Conservation (phyloP, 805 yeast species). For the Kazachstania taianensis region DNA sequence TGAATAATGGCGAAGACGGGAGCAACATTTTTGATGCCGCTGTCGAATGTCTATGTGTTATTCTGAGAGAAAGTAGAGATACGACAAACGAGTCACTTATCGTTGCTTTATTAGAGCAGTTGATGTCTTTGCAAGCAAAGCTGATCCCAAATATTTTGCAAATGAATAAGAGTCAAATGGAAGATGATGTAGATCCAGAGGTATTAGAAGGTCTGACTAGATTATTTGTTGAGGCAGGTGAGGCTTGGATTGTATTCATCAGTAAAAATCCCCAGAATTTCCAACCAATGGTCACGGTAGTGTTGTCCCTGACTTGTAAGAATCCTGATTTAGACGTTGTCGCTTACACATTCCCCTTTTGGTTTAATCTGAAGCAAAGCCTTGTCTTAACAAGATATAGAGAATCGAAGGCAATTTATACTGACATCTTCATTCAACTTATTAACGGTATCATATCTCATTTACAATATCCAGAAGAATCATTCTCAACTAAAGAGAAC, state of each 20-base stretch:
- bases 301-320: conserved; percentile 59
- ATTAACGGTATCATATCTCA: conserved; percentile 44
- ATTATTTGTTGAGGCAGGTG: conserved; percentile 85
- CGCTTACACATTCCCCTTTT: conserved; percentile 82
- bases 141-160: conserved; percentile 31
- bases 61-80: conserved; percentile 75
- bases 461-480: conserved; percentile 59
- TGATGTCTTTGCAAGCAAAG: conserved; percentile 50
- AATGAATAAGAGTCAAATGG: conserved; percentile 14
- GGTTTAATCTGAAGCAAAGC: conserved; percentile 75
- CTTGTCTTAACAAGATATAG: conserved; percentile 26
- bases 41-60: conserved; percentile 74
- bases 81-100: conserved; percentile 53
- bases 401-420: conserved; percentile 18
- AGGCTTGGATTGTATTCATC: conserved; percentile 84
- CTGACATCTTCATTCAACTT: conserved; percentile 18
- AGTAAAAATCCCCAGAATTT: conserved; percentile 63
- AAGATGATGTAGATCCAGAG: conserved; percentile 46
- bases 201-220: conserved; percentile 61
- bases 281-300: conserved; percentile 60
- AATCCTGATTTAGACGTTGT: conserved; percentile 83
- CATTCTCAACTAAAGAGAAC: conserved; percentile 63
- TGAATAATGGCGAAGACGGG: conserved; percentile 29
- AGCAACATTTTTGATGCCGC: conserved; percentile 68
- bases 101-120: conserved; percentile 55